Evolutionary conservation across 2,329 filamentous ascomycete species (phyloP).

Genomic region (Trichoderma koningiopsis): DNA sequence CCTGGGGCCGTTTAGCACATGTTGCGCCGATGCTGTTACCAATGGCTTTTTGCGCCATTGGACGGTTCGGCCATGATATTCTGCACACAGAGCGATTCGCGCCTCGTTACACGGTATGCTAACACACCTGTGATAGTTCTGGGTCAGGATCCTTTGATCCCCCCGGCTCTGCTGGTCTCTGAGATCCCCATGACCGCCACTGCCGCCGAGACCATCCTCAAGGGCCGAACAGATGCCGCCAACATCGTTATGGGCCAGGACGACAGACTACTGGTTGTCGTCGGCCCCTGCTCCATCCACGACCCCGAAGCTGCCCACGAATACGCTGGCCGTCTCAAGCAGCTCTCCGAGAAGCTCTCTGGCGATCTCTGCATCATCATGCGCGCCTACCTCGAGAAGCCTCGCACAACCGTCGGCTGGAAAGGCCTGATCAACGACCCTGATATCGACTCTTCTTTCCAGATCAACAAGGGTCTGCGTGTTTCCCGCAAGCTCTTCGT

Average conservation of each 20-base stretch:
- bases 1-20: background rate
- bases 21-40: background rate
- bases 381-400: constrained; percentile 99
- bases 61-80: too few relatives aligned
- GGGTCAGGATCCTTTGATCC: constrained; percentile 91
- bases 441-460: constrained; percentile 93
- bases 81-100: background rate
- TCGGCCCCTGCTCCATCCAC: constrained; percentile 96
- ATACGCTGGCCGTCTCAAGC: constrained; percentile 79
- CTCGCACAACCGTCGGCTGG: constrained; percentile 96
- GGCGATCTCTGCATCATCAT: constrained; percentile 90
- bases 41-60: background rate
- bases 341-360: constrained; percentile 75
- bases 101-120: constrained; percentile 21
- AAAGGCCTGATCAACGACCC: constrained; percentile 99
- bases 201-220: constrained; percentile 69
- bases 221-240: constrained; percentile 68
- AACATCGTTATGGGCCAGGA: constrained; percentile 76
- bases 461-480: constrained; percentile 97
- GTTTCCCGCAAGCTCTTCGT: constrained; percentile 92
- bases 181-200: constrained; percentile 74
- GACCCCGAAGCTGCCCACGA: constrained; percentile 86
- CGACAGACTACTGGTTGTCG: constrained; percentile 90
- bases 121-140: constrained; percentile 62
- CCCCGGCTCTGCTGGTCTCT: constrained; percentile 80